Base-by-base conservation (phyloP, 1,284 basidiomycete species). In the Cutaneotrichosporon dermatis region DNA sequence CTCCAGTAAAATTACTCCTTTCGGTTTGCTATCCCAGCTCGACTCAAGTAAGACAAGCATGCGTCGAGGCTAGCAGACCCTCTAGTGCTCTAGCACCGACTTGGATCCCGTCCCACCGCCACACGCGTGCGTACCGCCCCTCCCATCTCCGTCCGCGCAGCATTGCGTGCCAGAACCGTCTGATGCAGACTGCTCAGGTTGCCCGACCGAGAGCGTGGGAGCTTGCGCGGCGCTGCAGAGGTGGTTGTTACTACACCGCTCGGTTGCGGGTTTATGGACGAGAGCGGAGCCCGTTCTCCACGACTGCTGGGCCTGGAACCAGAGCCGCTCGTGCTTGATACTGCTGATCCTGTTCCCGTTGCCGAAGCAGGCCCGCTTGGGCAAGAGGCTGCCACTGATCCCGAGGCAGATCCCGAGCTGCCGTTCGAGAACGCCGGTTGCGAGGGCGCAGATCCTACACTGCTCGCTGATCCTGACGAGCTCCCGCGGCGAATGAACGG, bases 401-500 rank as follows among this genome's bases (percentile, higher is more conserved):
- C 25, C 25, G 25, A 25, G 25, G 25, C 25, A 25, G 25, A 25
- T 25, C 25, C 25, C 25, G 25, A 25, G 36, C 37, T 51, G 6
- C 50, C 36, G 50, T n/a, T 11, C 8, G 35, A 8, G 9, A 43
- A 39, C 43, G 25, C 39, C 8, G 43, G 53, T 42, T 43, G 36
- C 33, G 36, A 34, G 33, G 39, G 50, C 25, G 25, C 25, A 25
- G 25, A 25, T 46, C n/a, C 16, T 10, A 16, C 35, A 15, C n/a
- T 36, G 50, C 37, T 51, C 35, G 53, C 10, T 12, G 36, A 25
- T 25, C 25, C 44, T 53, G 40, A 34, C 36, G 33, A 35, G 36
- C 25, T 44, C 16, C 49, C 48, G 15, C 71, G 61, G 0, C 66
- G 59, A 7, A 77, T 37, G 67, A 77, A 77, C 0, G 75, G 75